Evolutionary conservation across 805 yeast species (phyloP), one percentile per base, ranked within the genome.

Genomic region (Candida yuanshanica): DNA sequence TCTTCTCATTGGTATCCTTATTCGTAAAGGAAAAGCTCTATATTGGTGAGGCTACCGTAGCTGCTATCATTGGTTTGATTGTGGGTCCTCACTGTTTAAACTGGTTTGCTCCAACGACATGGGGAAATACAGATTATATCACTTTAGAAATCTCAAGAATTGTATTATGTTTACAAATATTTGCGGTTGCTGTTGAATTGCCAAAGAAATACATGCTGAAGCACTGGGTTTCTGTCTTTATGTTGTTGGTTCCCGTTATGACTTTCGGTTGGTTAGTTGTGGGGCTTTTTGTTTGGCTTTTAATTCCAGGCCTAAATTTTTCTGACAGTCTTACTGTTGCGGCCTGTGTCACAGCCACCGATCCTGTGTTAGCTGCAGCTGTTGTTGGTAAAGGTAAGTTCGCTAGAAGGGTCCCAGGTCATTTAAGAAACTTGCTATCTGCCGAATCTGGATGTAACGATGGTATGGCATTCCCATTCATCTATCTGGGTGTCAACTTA

Each of bases 381-480:
- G 95, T 89, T 29, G 96, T 89, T 10, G 95, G 96, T 60, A 89
- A 85, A 53, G 95, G 95, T 50, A 85, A 86, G 58, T 89, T 89
- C 59, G 95, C 96, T 12, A 77, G 77, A 55, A 75, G 95, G 41
- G 95, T 89, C 14, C 95, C 96, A 1, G 95, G 95, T n/a, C 96
- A 89, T 63, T 70, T 89, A 64, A 72, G 95, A 51, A 84, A 88
- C 55, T 63, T 89, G 36, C 66, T 90, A 20, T 77, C 90, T 23
- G 95, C 95, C 0, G 95, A 84, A 53, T 82, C 91, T 0, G 95
- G 90, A 4, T 84, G 95, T 59, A 89, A 89, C 61, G 97, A 89
- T 57, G 97, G 97, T 34, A 83, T 89, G 93, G 96, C 96, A 0
- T 89, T 86, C 56, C 97, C 97, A 0, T 89, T 89, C 57, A 84